Evolutionary conservation across 495 filamentous ascomycete species (phyloP).

Genomic region (Annulohypoxylon nitens): DNA sequence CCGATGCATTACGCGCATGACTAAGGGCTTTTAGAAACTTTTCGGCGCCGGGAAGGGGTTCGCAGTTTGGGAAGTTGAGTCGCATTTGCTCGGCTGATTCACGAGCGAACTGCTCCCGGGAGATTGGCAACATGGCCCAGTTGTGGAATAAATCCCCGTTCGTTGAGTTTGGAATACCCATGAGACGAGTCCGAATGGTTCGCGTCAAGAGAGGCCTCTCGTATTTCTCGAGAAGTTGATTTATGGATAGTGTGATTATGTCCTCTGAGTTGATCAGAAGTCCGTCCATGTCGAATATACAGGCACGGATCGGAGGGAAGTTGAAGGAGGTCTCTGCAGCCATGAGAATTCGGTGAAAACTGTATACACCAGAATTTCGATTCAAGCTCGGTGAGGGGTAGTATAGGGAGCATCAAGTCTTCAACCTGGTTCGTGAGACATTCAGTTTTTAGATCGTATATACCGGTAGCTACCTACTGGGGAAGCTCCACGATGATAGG

Average conservation of each 20-base stretch:
- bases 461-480: no score
- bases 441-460: no score
- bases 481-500: no score
- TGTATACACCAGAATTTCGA: no score
- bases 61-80: neutral
- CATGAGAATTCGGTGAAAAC: neutral
- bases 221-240: constrained; percentile 3
- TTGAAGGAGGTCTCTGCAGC: neutral
- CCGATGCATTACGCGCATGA: neutral
- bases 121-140: neutral
- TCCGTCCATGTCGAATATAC: constrained; percentile 2
- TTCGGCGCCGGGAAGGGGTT: neutral
- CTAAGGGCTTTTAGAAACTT: neutral
- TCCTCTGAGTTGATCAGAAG: constrained; percentile 3
- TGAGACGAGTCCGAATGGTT: neutral
- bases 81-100: neutral
- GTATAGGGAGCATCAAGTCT: no score
- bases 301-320: neutral
- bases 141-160: neutral
- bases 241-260: neutral
- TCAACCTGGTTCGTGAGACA: no score
- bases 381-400: no score
- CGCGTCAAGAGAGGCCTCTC: neutral
- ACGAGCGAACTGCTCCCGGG: constrained; percentile 1
- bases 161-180: neutral